A percentile compares a stretch with the other conserved stretches of the same genome.
Conservation (phyloP, 2,329 filamentous ascomycete genomes). For the Pseudogymnoascus sp. region DNA sequence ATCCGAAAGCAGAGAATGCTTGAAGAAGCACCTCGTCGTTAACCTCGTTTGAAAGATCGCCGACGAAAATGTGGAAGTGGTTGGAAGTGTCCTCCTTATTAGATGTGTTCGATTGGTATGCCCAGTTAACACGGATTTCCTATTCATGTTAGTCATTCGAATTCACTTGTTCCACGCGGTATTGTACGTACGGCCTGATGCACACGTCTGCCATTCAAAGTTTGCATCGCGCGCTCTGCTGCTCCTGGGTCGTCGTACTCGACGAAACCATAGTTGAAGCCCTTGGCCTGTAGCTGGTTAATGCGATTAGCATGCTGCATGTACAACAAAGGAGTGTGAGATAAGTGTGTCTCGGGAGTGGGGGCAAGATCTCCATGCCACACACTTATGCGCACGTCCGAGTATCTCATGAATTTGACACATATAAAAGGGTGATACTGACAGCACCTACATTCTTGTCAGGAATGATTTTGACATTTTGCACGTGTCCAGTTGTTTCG, state of each 20-base stretch:
- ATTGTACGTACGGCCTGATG: conserved; percentile 72
- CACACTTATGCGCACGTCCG: conserved; percentile 15
- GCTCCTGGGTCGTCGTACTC: conserved; percentile 97
- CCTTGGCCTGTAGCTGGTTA: conserved; percentile 63
- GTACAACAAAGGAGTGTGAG: conserved; percentile 9
- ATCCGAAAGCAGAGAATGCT: conserved; percentile 92
- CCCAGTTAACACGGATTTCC: conserved; percentile 99
- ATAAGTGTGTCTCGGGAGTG: conserved; percentile 19
- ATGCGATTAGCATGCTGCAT: conserved; percentile 23
- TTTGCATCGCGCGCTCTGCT: conserved; percentile 94
- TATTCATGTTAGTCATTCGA: conserved; percentile 33
- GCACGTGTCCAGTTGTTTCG: conserved; percentile 95
- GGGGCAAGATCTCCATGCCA: conserved; percentile 18
- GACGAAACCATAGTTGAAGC: conserved; percentile 97
- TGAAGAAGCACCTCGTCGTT: conserved; percentile 92
- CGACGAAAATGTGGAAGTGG: conserved; percentile 98
- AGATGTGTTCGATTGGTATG: conserved; percentile 89
- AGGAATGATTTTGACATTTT: conserved; percentile 98
- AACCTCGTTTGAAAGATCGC: conserved; percentile 95
- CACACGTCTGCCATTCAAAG: conserved; percentile 87
- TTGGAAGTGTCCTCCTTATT: conserved; percentile 97
- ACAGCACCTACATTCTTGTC: conserved; percentile 87
- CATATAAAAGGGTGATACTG: conserved; percentile 26
- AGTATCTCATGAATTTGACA: conserved; percentile 20
- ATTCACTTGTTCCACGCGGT: neutral